A percentile compares a stretch with the other conserved stretches of the same genome.
phyloP scores from a whole-genome alignment of 148 eudicot species.

The Fagopyrum homotropicum region DNA sequence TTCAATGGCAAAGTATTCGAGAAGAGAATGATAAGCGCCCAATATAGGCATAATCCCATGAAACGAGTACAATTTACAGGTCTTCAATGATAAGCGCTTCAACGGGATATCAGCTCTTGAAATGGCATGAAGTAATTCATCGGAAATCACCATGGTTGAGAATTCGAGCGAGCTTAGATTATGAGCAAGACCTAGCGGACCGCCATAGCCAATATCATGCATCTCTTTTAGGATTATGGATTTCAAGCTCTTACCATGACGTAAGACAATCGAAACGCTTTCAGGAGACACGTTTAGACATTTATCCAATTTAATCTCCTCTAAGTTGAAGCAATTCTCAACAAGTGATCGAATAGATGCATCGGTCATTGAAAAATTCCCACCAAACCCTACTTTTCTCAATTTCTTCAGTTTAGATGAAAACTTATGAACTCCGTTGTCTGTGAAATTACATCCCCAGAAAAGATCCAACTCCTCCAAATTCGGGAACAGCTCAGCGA shows the following conservation, averaged over 20 bases:
- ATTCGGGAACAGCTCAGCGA: neutral
- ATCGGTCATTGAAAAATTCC: slow-evolving; percentile 41
- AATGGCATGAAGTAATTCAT: slow-evolving; percentile 36
- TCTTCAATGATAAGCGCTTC: slow-evolving; percentile 29
- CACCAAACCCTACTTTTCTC: slow-evolving; percentile 39
- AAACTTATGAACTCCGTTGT: slow-evolving; percentile 44
- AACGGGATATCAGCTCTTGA: slow-evolving; percentile 43
- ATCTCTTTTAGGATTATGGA: slow-evolving; percentile 24
- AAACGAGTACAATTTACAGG: slow-evolving; percentile 27
- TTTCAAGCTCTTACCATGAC: slow-evolving; percentile 27
- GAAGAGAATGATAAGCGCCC: slow-evolving; percentile 21
- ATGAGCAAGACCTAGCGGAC: slow-evolving; percentile 18
- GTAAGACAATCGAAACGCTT: slow-evolving; percentile 26
- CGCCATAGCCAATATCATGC: slow-evolving; percentile 20
- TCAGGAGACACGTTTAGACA: slow-evolving; percentile 35
- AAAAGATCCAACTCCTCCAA: neutral
- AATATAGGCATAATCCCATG: slow-evolving; percentile 36
- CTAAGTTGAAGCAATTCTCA: slow-evolving; percentile 38
- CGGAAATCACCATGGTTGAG: slow-evolving; percentile 31
- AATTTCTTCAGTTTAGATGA: slow-evolving; percentile 30
- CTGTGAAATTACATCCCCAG: slow-evolving; percentile 23
- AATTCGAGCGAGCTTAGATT: slow-evolving; percentile 32
- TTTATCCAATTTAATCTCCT: slow-evolving; percentile 28
- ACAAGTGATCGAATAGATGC: slow-evolving; percentile 32
- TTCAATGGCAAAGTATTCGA: slow-evolving; percentile 31